phyloP scores from a whole-genome alignment of 2,329 filamentous ascomycete genomes.

The Rutstroemia sp. region DNA sequence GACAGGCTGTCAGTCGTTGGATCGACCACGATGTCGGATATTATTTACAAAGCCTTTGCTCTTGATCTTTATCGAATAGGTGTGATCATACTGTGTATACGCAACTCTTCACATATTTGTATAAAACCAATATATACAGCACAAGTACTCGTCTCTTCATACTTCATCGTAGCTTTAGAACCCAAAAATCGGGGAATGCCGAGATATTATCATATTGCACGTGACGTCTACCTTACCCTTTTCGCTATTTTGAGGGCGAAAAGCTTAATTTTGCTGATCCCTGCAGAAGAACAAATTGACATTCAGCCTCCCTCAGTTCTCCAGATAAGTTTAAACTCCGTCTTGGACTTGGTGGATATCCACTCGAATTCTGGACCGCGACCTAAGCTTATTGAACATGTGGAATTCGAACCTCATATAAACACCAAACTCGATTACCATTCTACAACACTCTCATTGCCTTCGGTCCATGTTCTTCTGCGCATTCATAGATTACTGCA shows the following conservation, averaged over 20 bases:
- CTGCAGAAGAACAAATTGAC: constrained; percentile 4
- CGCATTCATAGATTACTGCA: too few species aligned
- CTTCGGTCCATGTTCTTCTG: too few species aligned
- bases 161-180: too few species aligned
- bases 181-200: too few species aligned
- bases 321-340: constrained; percentile 5
- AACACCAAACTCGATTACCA: neutral
- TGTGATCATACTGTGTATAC: too few species aligned
- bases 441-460: neutral
- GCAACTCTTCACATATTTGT: too few species aligned
- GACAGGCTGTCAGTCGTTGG: too few species aligned
- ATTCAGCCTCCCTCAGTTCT: neutral
- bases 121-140: too few species aligned
- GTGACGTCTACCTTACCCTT: neutral
- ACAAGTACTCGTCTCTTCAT: too few species aligned
- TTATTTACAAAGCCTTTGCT: too few species aligned
- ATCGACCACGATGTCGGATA: too few species aligned
- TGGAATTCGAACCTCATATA: constrained; percentile 2
- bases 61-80: too few species aligned
- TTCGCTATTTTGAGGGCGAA: neutral
- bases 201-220: neutral
- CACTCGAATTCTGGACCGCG: constrained; percentile 3
- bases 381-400: neutral
- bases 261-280: constrained; percentile 2
- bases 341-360: neutral